phyloP scores from a whole-genome alignment of 2,329 filamentous ascomycete genomes.

The Ceratocystis destructans region DNA sequence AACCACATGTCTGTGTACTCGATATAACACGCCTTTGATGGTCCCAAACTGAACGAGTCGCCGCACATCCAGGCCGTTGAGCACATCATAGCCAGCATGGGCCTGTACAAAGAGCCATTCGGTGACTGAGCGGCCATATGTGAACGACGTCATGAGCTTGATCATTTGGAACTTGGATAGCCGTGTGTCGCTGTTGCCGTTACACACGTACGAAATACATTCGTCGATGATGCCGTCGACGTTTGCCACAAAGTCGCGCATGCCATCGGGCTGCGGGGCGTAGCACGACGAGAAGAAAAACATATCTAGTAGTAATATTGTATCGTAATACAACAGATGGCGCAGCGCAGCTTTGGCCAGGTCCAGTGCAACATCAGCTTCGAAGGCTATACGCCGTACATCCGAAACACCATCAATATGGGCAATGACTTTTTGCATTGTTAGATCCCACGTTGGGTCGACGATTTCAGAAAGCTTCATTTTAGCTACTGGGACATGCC shows the following conservation, averaged over 20 bases:
- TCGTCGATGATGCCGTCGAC: constrained; percentile 65
- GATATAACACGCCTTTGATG: constrained; percentile 87
- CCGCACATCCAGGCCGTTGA: constrained; percentile 71
- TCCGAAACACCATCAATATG: constrained; percentile 86
- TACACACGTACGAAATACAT: constrained; percentile 70
- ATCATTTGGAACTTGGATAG: constrained; percentile 54
- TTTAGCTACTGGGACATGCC: constrained; percentile 77
- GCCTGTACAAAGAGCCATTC: constrained; percentile 73
- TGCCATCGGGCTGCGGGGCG: constrained; percentile 54
- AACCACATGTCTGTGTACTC: constrained; percentile 82
- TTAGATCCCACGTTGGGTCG: constrained; percentile 59
- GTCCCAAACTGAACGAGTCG: constrained; percentile 90
- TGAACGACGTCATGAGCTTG: constrained; percentile 72
- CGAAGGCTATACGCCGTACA: constrained; percentile 70
- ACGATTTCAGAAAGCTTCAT: constrained; percentile 51
- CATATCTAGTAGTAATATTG: constrained; percentile 77
- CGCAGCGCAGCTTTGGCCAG: constrained; percentile 76
- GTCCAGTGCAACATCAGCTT: constrained; percentile 74
- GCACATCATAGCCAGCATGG: constrained; percentile 47
- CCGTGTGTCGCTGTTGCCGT: constrained; percentile 26
- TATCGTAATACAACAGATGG: constrained; percentile 87
- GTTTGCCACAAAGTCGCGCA: constrained; percentile 68
- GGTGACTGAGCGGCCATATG: constrained; percentile 68
- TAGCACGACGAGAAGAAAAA: constrained; percentile 93
- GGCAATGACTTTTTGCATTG: constrained; percentile 63